These are phyloP conservation scores for Brasenia schreberi DNA, from an alignment of 164 flowering plant genomes.

Conservation along the genomic window DNA sequence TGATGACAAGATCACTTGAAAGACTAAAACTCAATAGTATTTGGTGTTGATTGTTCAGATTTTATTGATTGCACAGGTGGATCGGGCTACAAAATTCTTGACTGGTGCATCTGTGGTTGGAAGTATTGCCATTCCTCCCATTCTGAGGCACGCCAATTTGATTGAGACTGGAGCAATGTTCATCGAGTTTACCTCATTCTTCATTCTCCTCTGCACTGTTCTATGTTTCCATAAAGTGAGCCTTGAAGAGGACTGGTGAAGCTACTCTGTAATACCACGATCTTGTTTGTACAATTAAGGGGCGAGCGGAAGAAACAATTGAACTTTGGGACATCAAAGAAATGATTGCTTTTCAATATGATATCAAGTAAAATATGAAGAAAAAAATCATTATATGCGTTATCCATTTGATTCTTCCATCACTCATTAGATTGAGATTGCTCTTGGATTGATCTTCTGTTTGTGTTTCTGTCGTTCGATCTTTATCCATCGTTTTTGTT, in stretches of 20 bases:
- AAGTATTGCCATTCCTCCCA: slow-evolving; percentile 89
- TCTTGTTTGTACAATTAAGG: not conserved
- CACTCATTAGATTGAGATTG: too few species aligned
- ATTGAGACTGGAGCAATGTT: slow-evolving; percentile 86
- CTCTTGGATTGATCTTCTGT: too few species aligned
- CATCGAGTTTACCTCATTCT: slow-evolving; percentile 78
- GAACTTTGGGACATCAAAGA: too few species aligned
- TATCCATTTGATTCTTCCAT: too few species aligned
- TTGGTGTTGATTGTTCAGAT: not conserved
- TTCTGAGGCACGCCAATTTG: slow-evolving; percentile 76
- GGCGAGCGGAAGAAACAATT: too few species aligned
- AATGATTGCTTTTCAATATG: too few species aligned
- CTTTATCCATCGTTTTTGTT: too few species aligned
- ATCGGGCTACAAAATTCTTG: slow-evolving; percentile 78
- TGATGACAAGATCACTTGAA: not conserved
- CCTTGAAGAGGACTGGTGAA: slow-evolving; percentile 92
- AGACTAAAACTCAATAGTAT: too few species aligned
- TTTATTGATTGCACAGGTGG: slow-evolving; percentile 15
- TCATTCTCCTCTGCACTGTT: slow-evolving; percentile 86
- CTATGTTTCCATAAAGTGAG: slow-evolving; percentile 84
- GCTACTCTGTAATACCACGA: not conserved
- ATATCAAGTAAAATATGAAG: too few species aligned
- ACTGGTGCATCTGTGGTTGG: slow-evolving; percentile 96
- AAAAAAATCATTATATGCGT: too few species aligned
- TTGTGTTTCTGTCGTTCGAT: too few species aligned